phyloP scores from a whole-genome alignment of 2,329 filamentous ascomycete species.

The Fusarium humuli region DNA sequence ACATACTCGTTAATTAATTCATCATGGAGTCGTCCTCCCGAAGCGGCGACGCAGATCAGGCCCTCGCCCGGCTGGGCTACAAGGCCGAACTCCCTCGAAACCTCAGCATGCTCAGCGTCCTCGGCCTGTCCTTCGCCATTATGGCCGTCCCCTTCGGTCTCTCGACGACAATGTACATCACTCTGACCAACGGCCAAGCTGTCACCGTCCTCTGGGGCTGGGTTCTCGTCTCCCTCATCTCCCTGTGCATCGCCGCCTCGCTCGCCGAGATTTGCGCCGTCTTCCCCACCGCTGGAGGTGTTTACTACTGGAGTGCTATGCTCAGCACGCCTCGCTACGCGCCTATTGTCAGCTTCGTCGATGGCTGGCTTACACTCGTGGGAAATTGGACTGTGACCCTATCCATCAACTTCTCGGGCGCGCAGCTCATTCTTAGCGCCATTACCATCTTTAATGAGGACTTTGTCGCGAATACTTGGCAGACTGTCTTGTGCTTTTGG shows the following conservation, averaged over 20 bases:
- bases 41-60: constrained; percentile 53
- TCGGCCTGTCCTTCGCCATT: constrained; percentile 64
- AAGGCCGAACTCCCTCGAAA: constrained; percentile 62
- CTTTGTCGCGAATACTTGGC: constrained; percentile 72
- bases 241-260: constrained; percentile 76
- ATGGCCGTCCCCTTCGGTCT: constrained; percentile 64
- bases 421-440: constrained; percentile 74
- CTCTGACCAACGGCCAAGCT: constrained; percentile 77
- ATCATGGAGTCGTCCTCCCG: constrained; percentile 30
- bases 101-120: constrained; percentile 62
- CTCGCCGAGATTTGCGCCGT: constrained; percentile 79
- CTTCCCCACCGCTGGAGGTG: constrained; percentile 70
- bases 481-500: constrained; percentile 81
- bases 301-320: constrained; percentile 80
- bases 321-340: constrained; percentile 71
- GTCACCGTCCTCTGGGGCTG: constrained; percentile 81
- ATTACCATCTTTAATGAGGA: constrained; percentile 73
- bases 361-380: constrained; percentile 79
- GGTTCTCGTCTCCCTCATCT: constrained; percentile 72
- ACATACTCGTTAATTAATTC: constrained; percentile 1
- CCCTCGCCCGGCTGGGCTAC: constrained; percentile 62
- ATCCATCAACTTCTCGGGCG: constrained; percentile 77
- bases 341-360: constrained; percentile 75
- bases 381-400: constrained; percentile 78
- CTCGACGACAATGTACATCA: constrained; percentile 60